Percentiles rank a stretch among this genome's conserved stretches.
Conservation (phyloP, 257 asterid genomes). For the Rehmannia glutinosa region DNA sequence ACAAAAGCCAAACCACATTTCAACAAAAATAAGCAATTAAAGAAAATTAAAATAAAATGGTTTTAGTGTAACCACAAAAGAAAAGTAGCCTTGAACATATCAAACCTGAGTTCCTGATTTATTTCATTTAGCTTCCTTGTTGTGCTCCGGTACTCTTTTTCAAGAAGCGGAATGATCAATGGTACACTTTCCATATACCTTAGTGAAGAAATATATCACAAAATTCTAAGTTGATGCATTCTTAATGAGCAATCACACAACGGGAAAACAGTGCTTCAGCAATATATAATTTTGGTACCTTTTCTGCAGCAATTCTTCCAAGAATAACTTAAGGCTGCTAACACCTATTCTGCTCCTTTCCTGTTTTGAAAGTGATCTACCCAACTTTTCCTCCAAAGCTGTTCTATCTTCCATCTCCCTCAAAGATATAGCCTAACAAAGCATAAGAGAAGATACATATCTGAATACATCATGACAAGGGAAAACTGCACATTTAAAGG, state of each 20-base stretch:
- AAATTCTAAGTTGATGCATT: conserved; percentile 19
- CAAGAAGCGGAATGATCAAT: conserved; percentile 88
- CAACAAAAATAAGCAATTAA: conserved; percentile 4
- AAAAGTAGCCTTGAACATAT: neutral
- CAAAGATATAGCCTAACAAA: conserved; percentile 66
- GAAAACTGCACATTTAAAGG: neutral
- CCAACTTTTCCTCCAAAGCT: conserved; percentile 90
- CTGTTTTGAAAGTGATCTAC: conserved; percentile 77
- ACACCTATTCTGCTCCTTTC: conserved; percentile 91
- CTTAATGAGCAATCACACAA: conserved; percentile 11
- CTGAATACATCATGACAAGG: conserved; percentile 4
- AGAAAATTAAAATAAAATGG: neutral
- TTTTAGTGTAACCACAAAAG: neutral
- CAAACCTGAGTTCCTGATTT: conserved; percentile 87
- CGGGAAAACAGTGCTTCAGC: conserved; percentile 1
- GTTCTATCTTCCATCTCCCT: conserved; percentile 81
- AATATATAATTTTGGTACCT: conserved; percentile 39
- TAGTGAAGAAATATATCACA: conserved; percentile 21
- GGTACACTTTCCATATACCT: conserved; percentile 98
- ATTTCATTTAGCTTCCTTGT: conserved; percentile 81
- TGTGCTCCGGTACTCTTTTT: conserved; percentile 74
- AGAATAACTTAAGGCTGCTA: conserved; percentile 84
- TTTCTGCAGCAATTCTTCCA: conserved; percentile 88
- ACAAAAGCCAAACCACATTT: neutral
- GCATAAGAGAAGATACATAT: conserved; percentile 6